A percentile compares a stretch with the other conserved stretches of the same genome.
These are phyloP conservation scores for Claviceps africana DNA, from an alignment of 2,329 filamentous ascomycete genomes.

Conservation along the genomic window DNA sequence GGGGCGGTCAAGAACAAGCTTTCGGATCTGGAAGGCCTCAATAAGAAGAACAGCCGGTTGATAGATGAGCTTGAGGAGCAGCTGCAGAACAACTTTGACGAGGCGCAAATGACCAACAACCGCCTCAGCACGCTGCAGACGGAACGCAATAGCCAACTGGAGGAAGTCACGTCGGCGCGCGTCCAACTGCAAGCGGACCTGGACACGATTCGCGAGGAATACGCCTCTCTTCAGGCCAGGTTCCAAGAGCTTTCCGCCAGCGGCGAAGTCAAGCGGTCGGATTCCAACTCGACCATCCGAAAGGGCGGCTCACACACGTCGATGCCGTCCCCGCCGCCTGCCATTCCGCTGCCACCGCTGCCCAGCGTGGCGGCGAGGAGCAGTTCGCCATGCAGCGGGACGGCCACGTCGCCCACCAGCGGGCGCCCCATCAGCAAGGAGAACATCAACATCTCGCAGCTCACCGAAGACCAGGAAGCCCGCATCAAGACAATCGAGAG, in stretches of 20 bases:
- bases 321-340: slow-evolving; percentile 83
- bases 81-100: slow-evolving; percentile 86
- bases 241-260: slow-evolving; percentile 35
- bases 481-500: slow-evolving; percentile 95
- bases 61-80: slow-evolving; percentile 96
- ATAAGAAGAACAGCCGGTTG: slow-evolving; percentile 81
- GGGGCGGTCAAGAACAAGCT: slow-evolving; percentile 53
- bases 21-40: slow-evolving; percentile 47
- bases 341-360: slow-evolving; percentile 87
- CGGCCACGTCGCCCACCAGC: slow-evolving; percentile 39
- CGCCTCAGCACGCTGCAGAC: slow-evolving; percentile 69
- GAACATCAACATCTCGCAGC: slow-evolving; percentile 49
- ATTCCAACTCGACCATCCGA: slow-evolving; percentile 57
- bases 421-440: slow-evolving; percentile 73
- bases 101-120: slow-evolving; percentile 74
- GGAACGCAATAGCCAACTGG: slow-evolving; percentile 59
- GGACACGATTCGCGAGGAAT: slow-evolving; percentile 52
- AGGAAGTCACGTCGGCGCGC: slow-evolving; percentile 59
- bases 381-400: slow-evolving; percentile 28
- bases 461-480: slow-evolving; percentile 88
- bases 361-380: slow-evolving; percentile 42
- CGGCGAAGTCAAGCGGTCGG: slow-evolving; percentile 39
- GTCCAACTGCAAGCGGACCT: slow-evolving; percentile 52
- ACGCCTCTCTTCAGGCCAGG: slow-evolving; percentile 60
- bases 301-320: slow-evolving; percentile 75